Evolutionary conservation across 495 filamentous ascomycete genomes (phyloP).

Genomic region (Aspergillus affinis): DNA sequence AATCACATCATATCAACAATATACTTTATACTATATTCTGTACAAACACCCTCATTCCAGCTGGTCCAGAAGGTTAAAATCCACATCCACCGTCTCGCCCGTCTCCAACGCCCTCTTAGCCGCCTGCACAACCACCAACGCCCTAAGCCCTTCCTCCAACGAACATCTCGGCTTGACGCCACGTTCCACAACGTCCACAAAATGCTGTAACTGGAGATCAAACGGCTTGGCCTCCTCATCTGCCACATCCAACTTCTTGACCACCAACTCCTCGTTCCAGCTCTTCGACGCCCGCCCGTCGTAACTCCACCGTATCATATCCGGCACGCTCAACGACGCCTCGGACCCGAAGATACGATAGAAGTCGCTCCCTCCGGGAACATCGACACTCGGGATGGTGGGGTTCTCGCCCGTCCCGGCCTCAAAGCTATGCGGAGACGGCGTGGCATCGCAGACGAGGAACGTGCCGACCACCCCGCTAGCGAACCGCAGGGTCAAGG

Average conservation of each 20-base stretch:
- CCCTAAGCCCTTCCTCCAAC: slow-evolving; percentile 44
- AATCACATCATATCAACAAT: too few relatives aligned
- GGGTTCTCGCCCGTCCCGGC: slow-evolving; percentile 60
- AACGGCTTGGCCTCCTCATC: slow-evolving; percentile 47
- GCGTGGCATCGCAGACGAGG: slow-evolving; percentile 50
- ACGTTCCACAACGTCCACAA: slow-evolving; percentile 51
- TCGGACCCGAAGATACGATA: slow-evolving; percentile 58
- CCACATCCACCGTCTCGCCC: slow-evolving; percentile 37
- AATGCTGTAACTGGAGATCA: slow-evolving; percentile 56
- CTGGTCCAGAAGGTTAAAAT: slow-evolving; percentile 17
- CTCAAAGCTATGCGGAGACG: slow-evolving; percentile 56
- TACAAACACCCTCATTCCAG: too few relatives aligned
- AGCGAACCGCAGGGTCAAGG: slow-evolving; percentile 53
- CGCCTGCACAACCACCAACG: slow-evolving; percentile 46
- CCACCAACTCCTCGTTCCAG: slow-evolving; percentile 31
- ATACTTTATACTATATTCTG: too few relatives aligned
- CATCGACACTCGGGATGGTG: slow-evolving; percentile 41
- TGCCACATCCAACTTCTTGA: slow-evolving; percentile 33
- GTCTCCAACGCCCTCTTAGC: slow-evolving; percentile 38
- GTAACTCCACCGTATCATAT: slow-evolving; percentile 56
- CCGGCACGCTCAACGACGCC: slow-evolving; percentile 55
- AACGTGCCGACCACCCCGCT: slow-evolving; percentile 61
- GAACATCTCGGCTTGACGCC: slow-evolving; percentile 44
- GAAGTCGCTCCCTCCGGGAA: slow-evolving; percentile 45
- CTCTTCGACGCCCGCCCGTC: slow-evolving; percentile 32